These are phyloP conservation scores for Lasiodiplodia citricola DNA, from an alignment of 2,329 filamentous ascomycete genomes.

Conservation along the genomic window DNA sequence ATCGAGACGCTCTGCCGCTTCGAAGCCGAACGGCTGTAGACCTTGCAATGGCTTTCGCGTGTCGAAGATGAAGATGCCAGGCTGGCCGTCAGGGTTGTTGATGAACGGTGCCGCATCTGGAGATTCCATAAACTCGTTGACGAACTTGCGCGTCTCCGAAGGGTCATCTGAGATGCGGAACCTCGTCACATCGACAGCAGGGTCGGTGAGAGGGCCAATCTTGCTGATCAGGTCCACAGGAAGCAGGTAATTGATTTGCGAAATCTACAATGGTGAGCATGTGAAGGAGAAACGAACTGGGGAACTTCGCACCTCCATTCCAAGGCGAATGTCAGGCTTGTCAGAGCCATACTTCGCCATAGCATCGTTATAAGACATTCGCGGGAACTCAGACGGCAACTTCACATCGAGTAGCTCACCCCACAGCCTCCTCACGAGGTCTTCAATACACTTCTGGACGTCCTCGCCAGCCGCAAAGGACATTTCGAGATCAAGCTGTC, in stretches of 20 bases:
- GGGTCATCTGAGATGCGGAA: slow-evolving; percentile 63
- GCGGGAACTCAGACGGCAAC: slow-evolving; percentile 56
- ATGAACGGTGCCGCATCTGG: slow-evolving; percentile 63
- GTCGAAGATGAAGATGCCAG: slow-evolving; percentile 79
- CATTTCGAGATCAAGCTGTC: slow-evolving; percentile 89
- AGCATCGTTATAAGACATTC: slow-evolving; percentile 73
- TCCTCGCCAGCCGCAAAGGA: slow-evolving; percentile 75
- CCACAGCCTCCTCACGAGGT: slow-evolving; percentile 63
- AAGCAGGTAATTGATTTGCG: slow-evolving; percentile 66
- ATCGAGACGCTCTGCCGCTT: slow-evolving; percentile 66
- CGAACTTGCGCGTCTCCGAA: slow-evolving; percentile 63
- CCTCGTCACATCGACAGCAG: slow-evolving; percentile 76
- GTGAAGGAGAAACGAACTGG: background rate
- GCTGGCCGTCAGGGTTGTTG: slow-evolving; percentile 75
- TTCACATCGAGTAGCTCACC: slow-evolving; percentile 48
- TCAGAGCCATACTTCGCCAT: slow-evolving; percentile 86
- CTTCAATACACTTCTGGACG: slow-evolving; percentile 67
- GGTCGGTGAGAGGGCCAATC: slow-evolving; percentile 71
- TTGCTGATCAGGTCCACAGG: slow-evolving; percentile 71
- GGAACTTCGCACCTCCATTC: slow-evolving; percentile 60
- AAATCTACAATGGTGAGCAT: slow-evolving; percentile 60
- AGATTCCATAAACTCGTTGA: slow-evolving; percentile 73
- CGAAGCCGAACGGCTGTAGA: slow-evolving; percentile 77
- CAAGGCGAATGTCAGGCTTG: slow-evolving; percentile 86
- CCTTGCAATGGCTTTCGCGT: slow-evolving; percentile 75